phyloP scores from a whole-genome alignment of 495 filamentous ascomycete species.

The Achaetomiella virescens region DNA sequence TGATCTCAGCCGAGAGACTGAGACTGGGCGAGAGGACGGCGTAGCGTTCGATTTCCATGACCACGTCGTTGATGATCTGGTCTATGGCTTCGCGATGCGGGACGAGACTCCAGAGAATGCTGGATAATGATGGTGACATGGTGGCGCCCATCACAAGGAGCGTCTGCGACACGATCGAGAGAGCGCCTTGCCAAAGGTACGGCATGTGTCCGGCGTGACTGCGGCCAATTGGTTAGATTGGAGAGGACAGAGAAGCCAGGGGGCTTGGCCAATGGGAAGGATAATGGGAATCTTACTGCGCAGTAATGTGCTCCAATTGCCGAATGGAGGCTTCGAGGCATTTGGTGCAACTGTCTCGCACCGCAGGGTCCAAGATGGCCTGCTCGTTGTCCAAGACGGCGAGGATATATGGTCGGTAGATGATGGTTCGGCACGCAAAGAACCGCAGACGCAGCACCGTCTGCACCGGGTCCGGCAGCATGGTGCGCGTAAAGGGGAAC shows the following conservation, averaged over 20 bases:
- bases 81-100: slow-evolving; percentile 56
- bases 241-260: slow-evolving; percentile 15
- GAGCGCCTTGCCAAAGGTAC: slow-evolving; percentile 80
- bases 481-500: slow-evolving; percentile 61
- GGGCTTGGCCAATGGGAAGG: slow-evolving; percentile 14
- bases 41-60: slow-evolving; percentile 66
- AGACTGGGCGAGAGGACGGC: slow-evolving; percentile 70
- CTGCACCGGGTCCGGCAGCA: slow-evolving; percentile 66
- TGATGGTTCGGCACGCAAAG: slow-evolving; percentile 79
- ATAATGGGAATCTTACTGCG: slow-evolving; percentile 51
- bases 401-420: slow-evolving; percentile 76
- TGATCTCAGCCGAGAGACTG: slow-evolving; percentile 65
- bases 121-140: slow-evolving; percentile 67
- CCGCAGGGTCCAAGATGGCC: slow-evolving; percentile 57
- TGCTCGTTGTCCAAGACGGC: slow-evolving; percentile 73
- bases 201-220: slow-evolving; percentile 78
- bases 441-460: slow-evolving; percentile 73
- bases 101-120: slow-evolving; percentile 55
- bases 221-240: slow-evolving; percentile 43
- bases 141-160: slow-evolving; percentile 77
- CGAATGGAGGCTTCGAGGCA: slow-evolving; percentile 76
- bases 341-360: slow-evolving; percentile 71
- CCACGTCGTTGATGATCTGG: slow-evolving; percentile 66
- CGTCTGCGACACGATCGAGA: slow-evolving; percentile 75
- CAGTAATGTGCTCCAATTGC: slow-evolving; percentile 71